Evolutionary conservation across 805 yeast species (phyloP), one percentile per base, ranked within the genome.

Genomic region (Candida germanica): DNA sequence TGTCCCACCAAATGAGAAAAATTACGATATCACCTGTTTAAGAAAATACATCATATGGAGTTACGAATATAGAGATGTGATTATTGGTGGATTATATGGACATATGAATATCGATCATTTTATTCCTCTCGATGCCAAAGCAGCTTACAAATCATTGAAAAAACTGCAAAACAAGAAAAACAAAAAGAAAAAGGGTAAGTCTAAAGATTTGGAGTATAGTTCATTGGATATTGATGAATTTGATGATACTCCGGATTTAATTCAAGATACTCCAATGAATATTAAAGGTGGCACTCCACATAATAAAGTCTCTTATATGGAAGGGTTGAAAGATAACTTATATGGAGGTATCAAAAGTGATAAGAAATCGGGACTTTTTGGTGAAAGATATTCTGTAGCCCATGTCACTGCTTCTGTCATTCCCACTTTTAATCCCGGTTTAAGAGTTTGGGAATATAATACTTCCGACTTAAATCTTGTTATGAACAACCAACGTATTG

Each of bases 101-200:
- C 96, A 87, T 54, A 87, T 87, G 95, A 87, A 87, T 58, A 67
- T 86, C 36, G 95, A 87, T 54, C 95, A 87, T 61, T 86, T 83
- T 54, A 70, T 84, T 29, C 87, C 94, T 0, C 64, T 83, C 42
- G 91, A 87, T 60, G 72, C 87, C 2, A 72, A 70, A 31, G 73
- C 75, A 46, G 86, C 93, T 0, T 80, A 84, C 64, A 68, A 70
- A 40, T 72, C 76, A 6, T 61, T 76, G 33, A 47, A 51, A 25
- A 37, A 51, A 11, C 47, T 49, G 28, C 31, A 14, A n/a, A 43
- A 42, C 32, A 37, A 35, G 19, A 42, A 40, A 20, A 42, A 44
- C 15, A 31, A 35, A 24, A 39, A 42, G 31, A 34, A 27, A 3
- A 33, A 29, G 13, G n/a, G 31, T 6, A 16, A 30, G n/a, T 25